A percentile compares a stretch with the other conserved stretches of the same genome.
phyloP scores from a whole-genome alignment of 2,329 filamentous ascomycete genomes.

The Fusarium luffae region DNA sequence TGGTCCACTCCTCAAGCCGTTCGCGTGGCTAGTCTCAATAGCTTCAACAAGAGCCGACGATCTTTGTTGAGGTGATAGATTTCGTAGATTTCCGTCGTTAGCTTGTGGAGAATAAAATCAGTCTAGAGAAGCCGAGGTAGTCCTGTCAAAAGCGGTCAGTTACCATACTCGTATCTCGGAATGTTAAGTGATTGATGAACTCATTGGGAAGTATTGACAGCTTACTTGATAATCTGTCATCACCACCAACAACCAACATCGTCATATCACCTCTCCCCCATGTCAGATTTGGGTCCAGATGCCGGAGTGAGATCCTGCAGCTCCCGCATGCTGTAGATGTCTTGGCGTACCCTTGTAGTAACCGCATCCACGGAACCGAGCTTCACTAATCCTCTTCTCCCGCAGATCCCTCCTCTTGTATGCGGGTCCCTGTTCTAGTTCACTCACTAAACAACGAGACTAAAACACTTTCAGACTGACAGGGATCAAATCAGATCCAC shows the following conservation, averaged over 20 bases:
- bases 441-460: neutral
- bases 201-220: neutral
- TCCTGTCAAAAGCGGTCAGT: neutral
- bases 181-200: neutral
- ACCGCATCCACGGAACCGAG: conserved; percentile 30
- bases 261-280: conserved; percentile 3
- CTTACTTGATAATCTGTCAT: neutral
- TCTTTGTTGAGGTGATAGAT: conserved; percentile 20
- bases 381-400: neutral
- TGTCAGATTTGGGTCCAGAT: conserved; percentile 29
- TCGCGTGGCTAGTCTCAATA: conserved; percentile 16
- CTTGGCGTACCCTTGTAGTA: conserved; percentile 34
- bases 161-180: neutral
- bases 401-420: conserved; percentile 18
- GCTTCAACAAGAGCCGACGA: conserved; percentile 6
- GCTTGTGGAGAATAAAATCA: neutral
- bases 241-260: neutral
- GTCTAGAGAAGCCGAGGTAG: neutral
- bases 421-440: conserved; percentile 11
- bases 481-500: conserved; percentile 16
- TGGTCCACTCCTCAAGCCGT: conserved; percentile 26
- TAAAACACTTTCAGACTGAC: neutral
- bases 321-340: conserved; percentile 32
- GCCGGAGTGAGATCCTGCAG: conserved; percentile 38
- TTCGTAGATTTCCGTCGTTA: neutral